Evolutionary conservation across 345 rosid species (phyloP), one percentile per base, ranked within the genome.

Genomic region (Nephelium lappaceum): DNA sequence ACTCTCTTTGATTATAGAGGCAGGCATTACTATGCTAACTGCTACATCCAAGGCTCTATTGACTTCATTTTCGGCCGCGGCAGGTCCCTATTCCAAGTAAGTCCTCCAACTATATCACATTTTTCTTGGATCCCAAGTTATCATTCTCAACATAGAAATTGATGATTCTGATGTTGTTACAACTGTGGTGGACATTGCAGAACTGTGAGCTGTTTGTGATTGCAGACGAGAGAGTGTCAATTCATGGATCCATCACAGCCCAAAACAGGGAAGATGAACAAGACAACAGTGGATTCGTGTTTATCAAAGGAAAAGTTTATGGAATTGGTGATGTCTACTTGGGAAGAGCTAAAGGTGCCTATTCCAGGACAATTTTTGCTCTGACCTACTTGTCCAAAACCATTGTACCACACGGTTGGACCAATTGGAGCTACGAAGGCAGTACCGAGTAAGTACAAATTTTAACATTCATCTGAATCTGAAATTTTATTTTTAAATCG

Each of bases 61-160:
- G 99, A 95, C 78, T 95, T 93, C 88, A 93, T 95, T 75, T 95
- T 95, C 49, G 99, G 99, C 78, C 94, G 96, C 0, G 98, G 87
- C 80, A 91, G 94, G 66, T 92, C 97, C 63, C 65, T 90, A 66
- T 95, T 87, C 78, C 77, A 83, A 16, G 97, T 92, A 87, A 72
- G 88, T 74, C 16, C 6, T 19, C 6, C 36, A 21, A 0, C 2
- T 11, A 42, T 24, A 51, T 15, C 69, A 62, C 7, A 23, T 43
- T 42, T 57, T 42, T 8, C 4, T 25, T 24, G 18, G 31, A 43
- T 25, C 45, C 9, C 38, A 43, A 38, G 1, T 19, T 8, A 60
- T 31, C 36, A 31, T 31, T 31, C 36, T 31, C 36, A 31, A 31
- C 36, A 31, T 2, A 31, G 36, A 31, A 31, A 31, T 31, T 2